These are phyloP conservation scores for Tetrapisispora nanseiensis DNA, from an alignment of 805 yeast genomes.

Conservation along the genomic window DNA sequence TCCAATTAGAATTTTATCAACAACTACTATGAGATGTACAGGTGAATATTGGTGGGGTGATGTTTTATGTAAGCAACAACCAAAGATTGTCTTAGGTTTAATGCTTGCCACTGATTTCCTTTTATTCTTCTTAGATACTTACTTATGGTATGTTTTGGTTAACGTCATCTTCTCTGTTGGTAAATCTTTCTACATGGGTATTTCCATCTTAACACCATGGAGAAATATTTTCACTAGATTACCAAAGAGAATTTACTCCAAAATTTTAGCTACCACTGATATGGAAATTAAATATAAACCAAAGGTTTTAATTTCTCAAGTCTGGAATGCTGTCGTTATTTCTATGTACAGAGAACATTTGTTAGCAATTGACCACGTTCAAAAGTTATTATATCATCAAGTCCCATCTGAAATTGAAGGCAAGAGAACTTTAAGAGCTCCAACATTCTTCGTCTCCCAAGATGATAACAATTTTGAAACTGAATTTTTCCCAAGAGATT, in stretches of 20 bases:
- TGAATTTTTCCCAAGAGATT: conserved; percentile 92
- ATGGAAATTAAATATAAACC: conserved; percentile 99
- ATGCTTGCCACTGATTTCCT: conserved; percentile 89
- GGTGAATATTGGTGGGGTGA: conserved; percentile 89
- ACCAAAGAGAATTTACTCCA: conserved; percentile 98
- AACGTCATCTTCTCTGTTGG: conserved; percentile 95
- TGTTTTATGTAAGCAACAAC: conserved; percentile 71
- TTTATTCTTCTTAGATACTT: conserved; percentile 96
- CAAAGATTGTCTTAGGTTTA: conserved; percentile 80
- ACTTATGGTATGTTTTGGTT: conserved; percentile 95
- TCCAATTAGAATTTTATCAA: conserved; percentile 83
- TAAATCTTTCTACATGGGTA: conserved; percentile 97
- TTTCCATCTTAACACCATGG: conserved; percentile 98
- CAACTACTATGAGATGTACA: conserved; percentile 81
- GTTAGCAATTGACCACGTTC: conserved; percentile 96
- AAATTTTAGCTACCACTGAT: conserved; percentile 94
- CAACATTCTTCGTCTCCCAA: conserved; percentile 96
- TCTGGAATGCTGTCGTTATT: conserved; percentile 98
- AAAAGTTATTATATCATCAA: conserved; percentile 93
- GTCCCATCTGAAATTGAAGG: conserved; percentile 98
- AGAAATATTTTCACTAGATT: conserved; percentile 95
- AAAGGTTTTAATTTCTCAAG: conserved; percentile 93
- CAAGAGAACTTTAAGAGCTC: conserved; percentile 95
- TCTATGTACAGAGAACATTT: conserved; percentile 99
- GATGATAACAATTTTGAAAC: conserved; percentile 91